phyloP scores from a whole-genome alignment of 352 stramenopile species.

The Phytopythium litorale region DNA sequence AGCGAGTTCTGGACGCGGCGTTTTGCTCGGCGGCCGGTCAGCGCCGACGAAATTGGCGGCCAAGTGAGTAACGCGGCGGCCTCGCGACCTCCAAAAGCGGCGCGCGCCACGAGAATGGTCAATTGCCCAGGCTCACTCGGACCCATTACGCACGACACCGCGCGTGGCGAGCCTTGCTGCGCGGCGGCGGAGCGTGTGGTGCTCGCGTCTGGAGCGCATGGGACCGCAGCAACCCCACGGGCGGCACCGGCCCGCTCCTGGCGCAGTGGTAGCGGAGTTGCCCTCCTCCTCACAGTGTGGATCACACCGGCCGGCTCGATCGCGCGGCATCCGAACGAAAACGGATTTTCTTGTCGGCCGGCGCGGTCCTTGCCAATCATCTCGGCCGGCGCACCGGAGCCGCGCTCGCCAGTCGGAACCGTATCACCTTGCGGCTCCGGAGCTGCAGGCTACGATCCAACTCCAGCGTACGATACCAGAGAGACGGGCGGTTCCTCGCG shows the following conservation, averaged over 20 bases:
- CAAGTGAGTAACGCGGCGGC: background rate
- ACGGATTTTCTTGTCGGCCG: slow-evolving; percentile 6
- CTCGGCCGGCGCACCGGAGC: background rate
- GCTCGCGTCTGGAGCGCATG: background rate
- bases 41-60: slow-evolving; percentile 6
- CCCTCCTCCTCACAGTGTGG: background rate
- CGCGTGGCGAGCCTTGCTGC: background rate
- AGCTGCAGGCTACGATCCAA: background rate
- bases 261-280: background rate
- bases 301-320: background rate
- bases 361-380: slow-evolving; percentile 1
- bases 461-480: background rate
- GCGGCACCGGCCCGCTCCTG: background rate
- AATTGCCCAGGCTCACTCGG: background rate
- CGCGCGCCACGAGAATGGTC: background rate
- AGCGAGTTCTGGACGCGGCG: background rate
- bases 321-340: slow-evolving; percentile 1
- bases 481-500: slow-evolving; percentile 7
- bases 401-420: background rate
- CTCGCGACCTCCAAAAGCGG: slow-evolving; percentile 1
- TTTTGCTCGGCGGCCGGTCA: slow-evolving; percentile 2
- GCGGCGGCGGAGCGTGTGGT: background rate
- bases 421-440: background rate
- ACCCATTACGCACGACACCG: background rate
- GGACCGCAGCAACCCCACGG: background rate